Percentiles rank a stretch among this genome's conserved stretches.
phyloP scores from a whole-genome alignment of 306 rosid species.

The Rosa multiflora region DNA sequence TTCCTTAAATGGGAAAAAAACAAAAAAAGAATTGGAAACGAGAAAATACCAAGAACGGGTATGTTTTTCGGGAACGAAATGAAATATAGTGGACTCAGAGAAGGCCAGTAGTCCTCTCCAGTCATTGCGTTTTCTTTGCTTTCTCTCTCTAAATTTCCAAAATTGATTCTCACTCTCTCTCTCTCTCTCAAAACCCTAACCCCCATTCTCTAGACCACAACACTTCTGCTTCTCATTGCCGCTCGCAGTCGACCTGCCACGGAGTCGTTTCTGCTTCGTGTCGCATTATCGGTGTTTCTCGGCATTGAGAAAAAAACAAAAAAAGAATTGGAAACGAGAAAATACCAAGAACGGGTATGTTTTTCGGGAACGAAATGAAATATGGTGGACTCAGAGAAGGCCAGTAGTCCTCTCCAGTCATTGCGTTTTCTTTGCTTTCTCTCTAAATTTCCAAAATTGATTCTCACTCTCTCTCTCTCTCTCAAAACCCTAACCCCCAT shows the following conservation, averaged over 20 bases:
- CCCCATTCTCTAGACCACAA: neutral
- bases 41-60: too few relatives aligned
- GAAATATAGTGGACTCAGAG: neutral
- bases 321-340: neutral
- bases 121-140: neutral
- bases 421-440: neutral
- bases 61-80: neutral
- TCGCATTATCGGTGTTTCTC: neutral
- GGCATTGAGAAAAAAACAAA: neutral
- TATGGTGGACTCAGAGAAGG: neutral
- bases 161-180: neutral
- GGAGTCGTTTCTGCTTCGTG: neutral
- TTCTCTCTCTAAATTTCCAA: neutral
- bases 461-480: neutral
- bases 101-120: neutral
- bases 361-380: neutral
- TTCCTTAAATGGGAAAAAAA: neutral
- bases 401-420: neutral
- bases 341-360: neutral
- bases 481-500: constrained; percentile 4
- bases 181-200: constrained; percentile 13
- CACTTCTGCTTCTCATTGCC: neutral
- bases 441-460: neutral
- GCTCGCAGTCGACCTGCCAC: too few relatives aligned
- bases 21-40: neutral